Evolutionary conservation across 495 filamentous ascomycete species (phyloP).

Genomic region (Immersiella caudata): DNA sequence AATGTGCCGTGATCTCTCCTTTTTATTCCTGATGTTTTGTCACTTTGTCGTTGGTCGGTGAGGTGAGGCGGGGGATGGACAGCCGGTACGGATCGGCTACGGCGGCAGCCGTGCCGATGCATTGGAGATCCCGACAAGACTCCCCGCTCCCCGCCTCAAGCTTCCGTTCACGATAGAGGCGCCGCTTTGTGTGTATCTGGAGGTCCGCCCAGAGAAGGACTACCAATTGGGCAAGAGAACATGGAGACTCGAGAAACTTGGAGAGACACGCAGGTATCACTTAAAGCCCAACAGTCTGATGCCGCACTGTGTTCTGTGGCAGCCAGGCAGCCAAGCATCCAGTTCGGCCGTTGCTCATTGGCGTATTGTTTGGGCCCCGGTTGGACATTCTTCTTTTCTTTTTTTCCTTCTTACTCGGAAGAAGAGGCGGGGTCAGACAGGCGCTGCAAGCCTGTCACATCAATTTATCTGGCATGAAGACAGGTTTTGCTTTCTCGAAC

Average conservation of each 20-base stretch:
- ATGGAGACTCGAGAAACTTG: not conserved
- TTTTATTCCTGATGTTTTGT: not conserved
- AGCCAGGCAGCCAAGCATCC: not conserved
- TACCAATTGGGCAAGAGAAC: not conserved
- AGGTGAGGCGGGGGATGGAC: not conserved
- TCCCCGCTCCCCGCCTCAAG: not conserved
- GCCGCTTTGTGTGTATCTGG: not conserved
- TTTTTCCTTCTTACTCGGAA: not conserved
- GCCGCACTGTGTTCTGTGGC: not conserved
- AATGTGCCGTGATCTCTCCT: not conserved
- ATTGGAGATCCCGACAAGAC: conserved; percentile 1
- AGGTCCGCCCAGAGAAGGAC: not conserved
- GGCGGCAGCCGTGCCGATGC: conserved; percentile 12
- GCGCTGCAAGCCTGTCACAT: conserved; percentile 12
- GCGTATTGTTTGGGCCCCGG: not conserved
- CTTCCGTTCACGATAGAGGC: not conserved
- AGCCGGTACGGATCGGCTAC: conserved; percentile 8
- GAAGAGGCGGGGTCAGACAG: not conserved
- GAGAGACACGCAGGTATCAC: not conserved
- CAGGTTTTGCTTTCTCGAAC: not conserved
- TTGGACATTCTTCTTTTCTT: not conserved
- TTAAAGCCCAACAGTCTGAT: not conserved
- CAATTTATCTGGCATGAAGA: conserved; percentile 27
- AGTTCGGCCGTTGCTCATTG: too few relatives aligned
- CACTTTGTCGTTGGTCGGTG: not conserved